phyloP scores from a whole-genome alignment of 768 basidiomycete genomes.

The Collybia nuda region DNA sequence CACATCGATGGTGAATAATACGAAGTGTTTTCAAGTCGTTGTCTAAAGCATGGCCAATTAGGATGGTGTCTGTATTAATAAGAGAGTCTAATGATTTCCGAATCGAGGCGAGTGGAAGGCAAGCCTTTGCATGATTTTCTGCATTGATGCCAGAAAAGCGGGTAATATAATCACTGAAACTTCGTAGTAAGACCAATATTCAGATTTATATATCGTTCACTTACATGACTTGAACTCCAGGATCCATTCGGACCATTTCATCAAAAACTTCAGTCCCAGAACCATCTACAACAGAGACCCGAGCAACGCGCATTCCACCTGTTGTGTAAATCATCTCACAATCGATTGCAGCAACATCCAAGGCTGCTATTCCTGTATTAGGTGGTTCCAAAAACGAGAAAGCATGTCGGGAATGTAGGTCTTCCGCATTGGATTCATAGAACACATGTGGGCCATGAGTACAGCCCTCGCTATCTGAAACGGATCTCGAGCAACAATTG shows the following conservation, averaged over 20 bases:
- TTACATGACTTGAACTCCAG: conserved; percentile 76
- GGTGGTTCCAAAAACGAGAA: conserved; percentile 53
- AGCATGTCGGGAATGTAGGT: conserved; percentile 71
- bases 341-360: conserved; percentile 88
- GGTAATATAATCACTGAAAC: conserved; percentile 82
- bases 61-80: conserved; percentile 78
- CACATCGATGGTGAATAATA: conserved; percentile 78
- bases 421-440: conserved; percentile 65
- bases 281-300: conserved; percentile 87
- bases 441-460: conserved; percentile 87
- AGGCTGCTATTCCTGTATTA: conserved; percentile 25
- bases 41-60: conserved; percentile 90
- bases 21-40: conserved; percentile 93
- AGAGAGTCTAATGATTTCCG: conserved; percentile 67
- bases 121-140: conserved; percentile 58
- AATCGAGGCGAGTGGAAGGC: conserved; percentile 64
- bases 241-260: conserved; percentile 77
- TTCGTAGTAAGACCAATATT: not conserved
- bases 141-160: conserved; percentile 82
- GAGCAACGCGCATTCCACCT: conserved; percentile 86
- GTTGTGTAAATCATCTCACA: conserved; percentile 98
- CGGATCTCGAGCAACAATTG: conserved; percentile 74
- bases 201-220: conserved; percentile 44
- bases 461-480: conserved; percentile 66
- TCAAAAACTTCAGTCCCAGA: conserved; percentile 77